Evolutionary conservation across 2,329 filamentous ascomycete species (phyloP).

Genomic region (Diaporthe sp.): DNA sequence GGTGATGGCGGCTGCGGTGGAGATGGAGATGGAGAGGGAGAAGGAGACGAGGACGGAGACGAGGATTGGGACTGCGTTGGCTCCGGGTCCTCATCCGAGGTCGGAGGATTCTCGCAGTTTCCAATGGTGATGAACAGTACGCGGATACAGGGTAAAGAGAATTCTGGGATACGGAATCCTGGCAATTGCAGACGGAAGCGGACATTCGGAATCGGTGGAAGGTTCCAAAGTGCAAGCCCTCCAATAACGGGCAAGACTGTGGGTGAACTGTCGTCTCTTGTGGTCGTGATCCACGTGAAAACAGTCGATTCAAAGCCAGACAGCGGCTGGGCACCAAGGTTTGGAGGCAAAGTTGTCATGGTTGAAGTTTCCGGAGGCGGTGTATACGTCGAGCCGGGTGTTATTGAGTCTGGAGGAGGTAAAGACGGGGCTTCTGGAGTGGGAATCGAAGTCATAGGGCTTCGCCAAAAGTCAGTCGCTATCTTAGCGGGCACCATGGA

Average conservation of each 20-base stretch:
- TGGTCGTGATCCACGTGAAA: background rate
- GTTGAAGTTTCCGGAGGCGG: background rate
- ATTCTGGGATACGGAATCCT: background rate
- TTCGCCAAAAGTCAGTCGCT: background rate
- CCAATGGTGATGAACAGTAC: background rate
- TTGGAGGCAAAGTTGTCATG: background rate
- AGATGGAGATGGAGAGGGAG: background rate
- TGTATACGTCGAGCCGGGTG: background rate
- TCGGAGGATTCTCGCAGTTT: background rate
- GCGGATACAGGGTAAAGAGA: background rate
- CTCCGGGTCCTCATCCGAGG: background rate
- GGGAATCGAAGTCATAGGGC: background rate
- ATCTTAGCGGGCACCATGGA: background rate
- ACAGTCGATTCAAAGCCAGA: background rate
- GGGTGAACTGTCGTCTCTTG: background rate
- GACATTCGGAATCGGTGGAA: background rate
- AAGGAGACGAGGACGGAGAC: background rate
- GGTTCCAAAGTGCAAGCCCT: background rate
- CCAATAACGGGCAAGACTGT: background rate
- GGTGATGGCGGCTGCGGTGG: background rate
- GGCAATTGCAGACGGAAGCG: background rate
- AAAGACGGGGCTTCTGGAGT: background rate
- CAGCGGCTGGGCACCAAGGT: background rate
- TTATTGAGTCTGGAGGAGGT: background rate
- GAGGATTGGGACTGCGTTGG: background rate